Evolutionary conservation across 495 filamentous ascomycete species (phyloP), one percentile per base, ranked within the genome.

Genomic region (Ascobolus immersus): DNA sequence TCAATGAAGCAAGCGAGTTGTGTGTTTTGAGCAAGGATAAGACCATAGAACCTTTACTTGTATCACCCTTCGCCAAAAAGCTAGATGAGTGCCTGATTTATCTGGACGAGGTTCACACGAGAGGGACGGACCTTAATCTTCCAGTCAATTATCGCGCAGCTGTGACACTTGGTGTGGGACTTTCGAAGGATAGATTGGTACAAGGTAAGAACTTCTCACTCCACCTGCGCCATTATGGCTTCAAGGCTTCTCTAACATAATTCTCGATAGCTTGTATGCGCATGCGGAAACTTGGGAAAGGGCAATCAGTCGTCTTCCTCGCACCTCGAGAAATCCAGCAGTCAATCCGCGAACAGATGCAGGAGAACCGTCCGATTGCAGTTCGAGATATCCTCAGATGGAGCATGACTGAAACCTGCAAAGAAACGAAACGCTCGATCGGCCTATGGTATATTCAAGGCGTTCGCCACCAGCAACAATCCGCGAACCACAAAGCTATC

Each of bases 81-180:
- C 54, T 78, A 18, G 66, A 64, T 9, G 39, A 48, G 0, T 82
- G 73, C 40, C 52, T 77, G 0, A 64, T 82, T 0, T 82, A 71
- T 43, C 55, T 82, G 2, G 77, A 81, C 31, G 67, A 86, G 40
- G 64, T 64, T 0, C 77, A 86, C 40, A 80, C 77, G 0, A 52
- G 77, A 41, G 77, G 77, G 0, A 75, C 65, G 1, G 75, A 84
- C 43, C 39, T 75, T 10, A 64, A 60, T 38, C 39, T 75, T 0
- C 64, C 65, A 0, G 8, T 18, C 1, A 18, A 48, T 18, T 54
- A 55, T 29, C 38, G 50, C 1, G 69, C 59, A 1, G 66, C 62
- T 3, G 51, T 74, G 2, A 73, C 62, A 0, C 48, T 73, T 5
- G 65, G 61, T 0, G 49, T 59, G 3, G 46, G 52, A n/a, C 45